Conservation (phyloP, 129 eudicot species). For the Tagetes patula region DNA sequence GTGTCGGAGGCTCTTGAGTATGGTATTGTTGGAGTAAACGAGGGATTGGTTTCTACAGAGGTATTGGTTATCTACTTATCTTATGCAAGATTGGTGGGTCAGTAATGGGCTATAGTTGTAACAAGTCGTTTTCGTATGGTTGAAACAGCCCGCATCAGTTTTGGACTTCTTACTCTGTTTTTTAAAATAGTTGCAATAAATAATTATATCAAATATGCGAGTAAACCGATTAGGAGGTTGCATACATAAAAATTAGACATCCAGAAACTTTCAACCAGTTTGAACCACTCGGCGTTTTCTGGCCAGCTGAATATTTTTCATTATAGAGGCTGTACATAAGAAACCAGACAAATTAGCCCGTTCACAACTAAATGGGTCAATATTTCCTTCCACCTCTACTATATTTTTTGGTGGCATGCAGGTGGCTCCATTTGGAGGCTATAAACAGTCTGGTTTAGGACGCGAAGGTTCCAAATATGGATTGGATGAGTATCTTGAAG, state of each 20-base stretch:
- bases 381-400: neutral
- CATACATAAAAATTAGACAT: neutral
- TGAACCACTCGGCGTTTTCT: neutral
- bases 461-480: constrained; percentile 96
- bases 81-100: neutral
- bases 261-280: neutral
- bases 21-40: constrained; percentile 89
- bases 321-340: neutral
- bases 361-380: neutral
- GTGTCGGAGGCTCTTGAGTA: constrained; percentile 96
- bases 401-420: constrained; percentile 23
- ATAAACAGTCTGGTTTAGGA: constrained; percentile 93
- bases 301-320: neutral
- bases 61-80: constrained; percentile 35
- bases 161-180: neutral
- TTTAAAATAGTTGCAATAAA: neutral
- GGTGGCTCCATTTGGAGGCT: constrained; percentile 99
- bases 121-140: neutral
- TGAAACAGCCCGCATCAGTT: neutral
- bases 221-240: neutral
- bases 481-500: constrained; percentile 85
- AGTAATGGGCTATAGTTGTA: neutral
- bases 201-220: neutral
- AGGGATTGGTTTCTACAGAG: constrained; percentile 88
- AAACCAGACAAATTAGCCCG: neutral